Evolutionary conservation across 2,329 filamentous ascomycete species (phyloP).

Genomic region (Stagonosporopsis tanaceti): DNA sequence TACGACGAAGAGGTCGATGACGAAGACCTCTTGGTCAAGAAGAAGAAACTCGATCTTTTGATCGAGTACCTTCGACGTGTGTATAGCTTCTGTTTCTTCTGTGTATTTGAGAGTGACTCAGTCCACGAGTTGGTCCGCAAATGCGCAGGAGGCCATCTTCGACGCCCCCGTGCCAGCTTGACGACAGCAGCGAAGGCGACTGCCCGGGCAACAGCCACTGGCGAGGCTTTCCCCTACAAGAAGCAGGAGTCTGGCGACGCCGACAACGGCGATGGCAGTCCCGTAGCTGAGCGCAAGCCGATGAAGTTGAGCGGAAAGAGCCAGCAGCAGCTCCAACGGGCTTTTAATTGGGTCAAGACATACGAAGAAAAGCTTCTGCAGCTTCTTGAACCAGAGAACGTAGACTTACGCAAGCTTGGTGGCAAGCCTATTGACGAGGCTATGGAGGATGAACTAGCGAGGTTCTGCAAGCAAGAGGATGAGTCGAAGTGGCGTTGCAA

Average conservation of each 20-base stretch:
- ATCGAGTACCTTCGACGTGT: constrained; percentile 97
- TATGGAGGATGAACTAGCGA: constrained; percentile 82
- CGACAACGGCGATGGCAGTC: constrained; percentile 69
- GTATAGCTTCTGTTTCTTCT: constrained; percentile 99
- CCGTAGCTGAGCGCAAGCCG: constrained; percentile 74
- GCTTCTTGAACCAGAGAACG: constrained; percentile 87
- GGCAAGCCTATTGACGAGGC: constrained; percentile 88
- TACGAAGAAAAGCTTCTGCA: constrained; percentile 97
- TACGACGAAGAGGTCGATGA: constrained; percentile 84
- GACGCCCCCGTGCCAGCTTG: constrained; percentile 85
- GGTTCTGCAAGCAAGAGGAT: constrained; percentile 95
- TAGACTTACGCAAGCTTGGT: constrained; percentile 88
- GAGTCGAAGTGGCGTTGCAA: constrained; percentile 97
- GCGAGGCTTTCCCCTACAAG: constrained; percentile 84
- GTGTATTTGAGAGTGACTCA: constrained; percentile 97
- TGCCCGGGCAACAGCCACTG: constrained; percentile 81
- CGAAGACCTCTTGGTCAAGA: constrained; percentile 87
- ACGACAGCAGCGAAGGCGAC: constrained; percentile 84
- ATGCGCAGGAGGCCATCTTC: constrained; percentile 95
- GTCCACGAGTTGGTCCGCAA: constrained; percentile 95
- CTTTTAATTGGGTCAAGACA: constrained; percentile 98
- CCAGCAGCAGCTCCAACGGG: constrained; percentile 90
- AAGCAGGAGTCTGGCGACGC: constrained; percentile 75
- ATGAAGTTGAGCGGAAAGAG: constrained; percentile 75
- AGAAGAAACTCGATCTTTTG: constrained; percentile 94